Evolutionary conservation across 768 basidiomycete genomes (phyloP), one percentile per base, ranked within the genome.

Genomic region (Mycena polygramma): DNA sequence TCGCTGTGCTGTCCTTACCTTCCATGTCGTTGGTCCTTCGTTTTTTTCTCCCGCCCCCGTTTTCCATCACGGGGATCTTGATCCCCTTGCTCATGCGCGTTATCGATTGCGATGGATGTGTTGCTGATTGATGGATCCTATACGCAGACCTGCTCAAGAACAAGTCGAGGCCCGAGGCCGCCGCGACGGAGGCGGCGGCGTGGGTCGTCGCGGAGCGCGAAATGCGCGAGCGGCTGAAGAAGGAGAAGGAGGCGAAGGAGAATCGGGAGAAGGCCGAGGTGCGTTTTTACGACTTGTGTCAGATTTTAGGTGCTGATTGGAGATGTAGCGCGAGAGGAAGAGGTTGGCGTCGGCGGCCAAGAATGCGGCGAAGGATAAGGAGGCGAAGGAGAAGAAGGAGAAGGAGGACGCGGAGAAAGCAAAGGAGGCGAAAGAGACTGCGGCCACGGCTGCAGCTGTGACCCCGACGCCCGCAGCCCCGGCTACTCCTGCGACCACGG

Each of bases 151-250:
- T 97, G 68, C 84, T 97, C 67, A 91, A 92, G 81, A 91, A 95
- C 83, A 96, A 97, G 82, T 90, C 91, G 24, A 85, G 92, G 63
- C 94, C 95, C 3, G 92, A 94, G 75, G 84, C 85, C 2, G 94
- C 94, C 30, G 91, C 94, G 2, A 81, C 84, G 24, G 90, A 87
- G 15, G 91, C 90, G 24, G 84, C 83, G 1, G 86, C 82, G 46
- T 97, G 95, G 95, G 93, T 95, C 19, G 79, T 87, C 59, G 83
- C 85, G 61, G 94, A 95, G 82, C 87, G 92, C 71, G 89, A 90
- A 79, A 89, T 95, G 85, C 85, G 87, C 72, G 93, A 92, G 80
- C 86, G 91, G 73, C 81, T 94, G 69, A 86, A 87, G 82, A 86
- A 87, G 75, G 94, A 95, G 83, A 91, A 90, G 75, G 93, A 93